Evolutionary conservation across 176 grass and related monocot genomes (phyloP), one percentile per base, ranked within the genome.

Genomic region (Pontederia paniculata): DNA sequence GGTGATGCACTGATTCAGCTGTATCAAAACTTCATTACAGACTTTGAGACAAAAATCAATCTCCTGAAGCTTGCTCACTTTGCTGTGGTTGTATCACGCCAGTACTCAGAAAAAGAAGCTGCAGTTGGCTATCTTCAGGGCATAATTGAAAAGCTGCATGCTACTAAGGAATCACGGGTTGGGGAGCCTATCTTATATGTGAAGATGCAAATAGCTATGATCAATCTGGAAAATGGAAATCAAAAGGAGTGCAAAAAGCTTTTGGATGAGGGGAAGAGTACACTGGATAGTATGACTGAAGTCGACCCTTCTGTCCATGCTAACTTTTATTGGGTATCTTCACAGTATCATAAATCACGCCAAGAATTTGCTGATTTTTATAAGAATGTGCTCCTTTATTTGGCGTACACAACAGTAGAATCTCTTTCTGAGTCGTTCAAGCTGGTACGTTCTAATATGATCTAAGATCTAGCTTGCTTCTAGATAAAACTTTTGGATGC

Each of bases 311-410:
- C 81, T 9, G 84, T 95, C 46, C 89, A 95, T 28, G 70, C 84
- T 65, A 80, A 76, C 73, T 85, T 81, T 68, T 95, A 95, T 66
- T 95, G 89, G 84, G 79, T 95, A 59, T 85, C 84, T 60, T 88
- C 78, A 55, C 84, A 89, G 46, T 85, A 82, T 65, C 72, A 95
- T 67, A 95, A 95, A 76, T 64, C 75, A 16, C 72, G 58, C 18
- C 89, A 85, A 54, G 89, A 95, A 52, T 95, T 95, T 63, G 77
- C 89, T 1, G 89, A 85, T 62, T 95, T 95, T 57, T 95, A 89
- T 46, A 85, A 85, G 82, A 82, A 74, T 12, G 84, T 78, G 2
- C 89, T 95, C 73, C 89, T 95, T 56, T 95, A 89, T 85, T 73
- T 95, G 66, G 89, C 89, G 0, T 95, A 95, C 67, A 95, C 79